A percentile compares a stretch with the other conserved stretches of the same genome.
These are phyloP conservation scores for Fraxinus paxiana DNA, from an alignment of 305 asterid genomes.

Conservation along the genomic window DNA sequence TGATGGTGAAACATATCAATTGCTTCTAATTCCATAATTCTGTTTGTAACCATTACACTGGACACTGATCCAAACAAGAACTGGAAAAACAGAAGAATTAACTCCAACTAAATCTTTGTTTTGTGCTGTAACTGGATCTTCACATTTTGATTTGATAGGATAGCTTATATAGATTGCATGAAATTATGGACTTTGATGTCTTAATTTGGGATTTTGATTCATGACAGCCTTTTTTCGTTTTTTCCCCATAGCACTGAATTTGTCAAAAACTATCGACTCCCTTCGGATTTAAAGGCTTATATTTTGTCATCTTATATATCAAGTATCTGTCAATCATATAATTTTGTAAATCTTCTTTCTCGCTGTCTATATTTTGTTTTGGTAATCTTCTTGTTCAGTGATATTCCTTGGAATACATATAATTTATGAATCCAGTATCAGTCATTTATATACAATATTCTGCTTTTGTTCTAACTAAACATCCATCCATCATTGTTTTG, in stretches of 20 bases:
- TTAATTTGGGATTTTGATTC: background rate
- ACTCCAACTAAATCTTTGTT: background rate
- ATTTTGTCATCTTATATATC: background rate
- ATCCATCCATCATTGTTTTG: background rate
- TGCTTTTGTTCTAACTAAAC: background rate
- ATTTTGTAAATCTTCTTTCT: background rate
- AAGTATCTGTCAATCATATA: background rate
- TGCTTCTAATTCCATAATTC: constrained; percentile 26
- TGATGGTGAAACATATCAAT: constrained; percentile 11
- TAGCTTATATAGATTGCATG: background rate
- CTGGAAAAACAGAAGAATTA: background rate
- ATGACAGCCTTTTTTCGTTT: background rate
- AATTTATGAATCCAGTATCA: background rate
- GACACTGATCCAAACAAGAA: constrained; percentile 7
- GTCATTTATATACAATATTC: background rate
- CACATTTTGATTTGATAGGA: background rate
- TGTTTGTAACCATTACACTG: constrained; percentile 13
- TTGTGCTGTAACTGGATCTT: background rate
- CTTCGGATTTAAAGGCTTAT: background rate
- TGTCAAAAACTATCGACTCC: background rate
- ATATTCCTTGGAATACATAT: background rate
- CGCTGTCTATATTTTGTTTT: background rate
- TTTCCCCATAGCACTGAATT: background rate
- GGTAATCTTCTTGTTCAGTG: background rate
- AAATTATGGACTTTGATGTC: background rate